phyloP scores from a whole-genome alignment of 495 filamentous ascomycete genomes.

The Trichoderma orchidacearum region DNA sequence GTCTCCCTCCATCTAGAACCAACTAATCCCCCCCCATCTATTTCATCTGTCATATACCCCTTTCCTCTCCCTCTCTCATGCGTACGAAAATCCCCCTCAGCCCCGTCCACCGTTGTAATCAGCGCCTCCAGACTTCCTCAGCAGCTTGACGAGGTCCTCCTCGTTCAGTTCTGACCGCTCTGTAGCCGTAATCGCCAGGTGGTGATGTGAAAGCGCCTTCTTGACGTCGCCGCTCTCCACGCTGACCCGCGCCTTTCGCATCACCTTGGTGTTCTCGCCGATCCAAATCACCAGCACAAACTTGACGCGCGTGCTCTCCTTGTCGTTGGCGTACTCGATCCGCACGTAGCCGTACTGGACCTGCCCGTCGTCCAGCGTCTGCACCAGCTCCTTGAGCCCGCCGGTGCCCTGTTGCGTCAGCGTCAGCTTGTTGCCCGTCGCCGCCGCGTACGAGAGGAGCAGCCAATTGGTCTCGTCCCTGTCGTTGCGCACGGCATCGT shows the following conservation, averaged over 20 bases:
- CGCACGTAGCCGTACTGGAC: conserved; percentile 45
- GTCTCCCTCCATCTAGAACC: too few relatives aligned
- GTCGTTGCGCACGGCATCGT: conserved; percentile 40
- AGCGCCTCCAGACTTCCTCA: conserved; percentile 42
- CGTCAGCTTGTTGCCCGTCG: conserved; percentile 29
- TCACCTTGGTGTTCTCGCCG: conserved; percentile 38
- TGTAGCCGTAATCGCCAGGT: conserved; percentile 36
- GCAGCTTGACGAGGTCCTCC: conserved; percentile 32
- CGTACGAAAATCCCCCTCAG: conserved; percentile 4
- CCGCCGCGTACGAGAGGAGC: conserved; percentile 36
- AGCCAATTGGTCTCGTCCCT: conserved; percentile 43
- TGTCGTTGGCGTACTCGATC: conserved; percentile 46
- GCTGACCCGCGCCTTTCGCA: conserved; percentile 43
- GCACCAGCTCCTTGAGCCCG: conserved; percentile 33
- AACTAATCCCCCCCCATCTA: neutral
- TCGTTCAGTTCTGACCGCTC: conserved; percentile 38
- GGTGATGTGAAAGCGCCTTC: conserved; percentile 37
- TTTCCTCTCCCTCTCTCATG: neutral
- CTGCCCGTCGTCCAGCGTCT: conserved; percentile 28
- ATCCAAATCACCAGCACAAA: conserved; percentile 45
- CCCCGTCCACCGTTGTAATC: conserved; percentile 46
- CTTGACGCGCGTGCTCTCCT: conserved; percentile 43
- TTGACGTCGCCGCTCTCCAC: conserved; percentile 45
- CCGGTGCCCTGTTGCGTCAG: conserved; percentile 35
- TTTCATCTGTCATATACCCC: neutral